Base-by-base conservation (phyloP, 116 monocot genomes). In the Zostera marina region DNA sequence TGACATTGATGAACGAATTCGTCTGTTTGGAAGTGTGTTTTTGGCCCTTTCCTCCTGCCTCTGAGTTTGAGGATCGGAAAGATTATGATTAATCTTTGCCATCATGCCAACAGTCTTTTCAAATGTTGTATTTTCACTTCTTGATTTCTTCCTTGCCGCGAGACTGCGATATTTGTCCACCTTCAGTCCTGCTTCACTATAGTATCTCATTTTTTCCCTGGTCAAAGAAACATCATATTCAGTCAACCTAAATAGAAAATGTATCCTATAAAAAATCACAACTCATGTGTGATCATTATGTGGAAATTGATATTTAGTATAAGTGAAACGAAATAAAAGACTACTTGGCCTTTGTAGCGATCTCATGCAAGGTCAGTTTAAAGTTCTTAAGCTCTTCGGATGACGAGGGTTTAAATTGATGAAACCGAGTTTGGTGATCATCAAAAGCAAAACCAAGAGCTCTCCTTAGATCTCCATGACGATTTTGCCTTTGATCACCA, bases 351-450 rank as follows among this genome's bases (percentile, higher is more conserved):
- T 5, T 57, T 23, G 12, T 57, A 57, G 57, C 16, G 57, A 16
- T 17, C 38, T 57, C 57, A 11, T 57, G 57, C 57, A 57, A 6
- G n/a, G 16, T 17, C 14, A 41, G 60, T 67, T 67, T 85, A 58
- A 80, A 77, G 42, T 75, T 71, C 58, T 86, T 91, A 8, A 91
- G 57, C 45, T 85, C 91, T 52, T 85, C 86, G 8, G 70, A 69
- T 9, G 75, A 61, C 14, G 72, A 3, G 52, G 3, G 57, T 60
- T 77, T 77, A 44, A 62, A 69, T 54, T 79, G 82, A 23, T 68
- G 42, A 17, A 73, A 70, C 15, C 70, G 63, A 65, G 73, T 74
- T 12, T 71, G 65, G 45, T 87, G 83, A 13, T 86, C 83, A 56
- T 87, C 87, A 9, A 83, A 52, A 42, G 80, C 69, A 46, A 81